These are phyloP conservation scores for Prinsepia uniflora DNA, from an alignment of 306 rosid species.

Conservation along the genomic window DNA sequence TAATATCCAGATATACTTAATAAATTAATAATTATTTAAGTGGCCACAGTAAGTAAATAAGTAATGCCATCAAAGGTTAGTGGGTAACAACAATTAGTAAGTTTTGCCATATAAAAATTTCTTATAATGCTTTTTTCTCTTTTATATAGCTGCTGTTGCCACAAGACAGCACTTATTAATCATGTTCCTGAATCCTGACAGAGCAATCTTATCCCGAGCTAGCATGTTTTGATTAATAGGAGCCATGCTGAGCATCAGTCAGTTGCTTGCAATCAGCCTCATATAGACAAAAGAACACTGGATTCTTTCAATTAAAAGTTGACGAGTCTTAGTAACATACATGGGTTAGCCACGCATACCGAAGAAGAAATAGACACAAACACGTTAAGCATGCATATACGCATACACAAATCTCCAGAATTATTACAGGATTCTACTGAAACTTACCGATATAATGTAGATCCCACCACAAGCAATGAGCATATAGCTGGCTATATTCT, in stretches of 20 bases:
- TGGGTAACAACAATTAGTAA: neutral
- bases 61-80: neutral
- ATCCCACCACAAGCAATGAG: slow-evolving; percentile 71
- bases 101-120: neutral
- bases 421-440: slow-evolving; percentile 11
- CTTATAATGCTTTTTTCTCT: neutral
- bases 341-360: slow-evolving; percentile 5
- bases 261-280: neutral
- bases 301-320: slow-evolving; percentile 1
- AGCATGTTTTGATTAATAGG: neutral
- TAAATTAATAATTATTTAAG: neutral
- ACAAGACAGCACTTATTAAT: neutral
- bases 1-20: neutral
- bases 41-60: neutral
- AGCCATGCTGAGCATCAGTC: neutral
- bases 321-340: neutral
- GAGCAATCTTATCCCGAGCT: neutral
- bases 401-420: neutral
- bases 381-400: neutral
- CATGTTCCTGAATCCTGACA: neutral
- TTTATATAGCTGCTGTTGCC: neutral
- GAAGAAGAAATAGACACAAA: slow-evolving; percentile 2
- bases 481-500: slow-evolving; percentile 61
- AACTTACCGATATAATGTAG: slow-evolving; percentile 54
- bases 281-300: neutral